Evolutionary conservation across 345 rosid species (phyloP).

Genomic region (Geranium rotundifolium): DNA sequence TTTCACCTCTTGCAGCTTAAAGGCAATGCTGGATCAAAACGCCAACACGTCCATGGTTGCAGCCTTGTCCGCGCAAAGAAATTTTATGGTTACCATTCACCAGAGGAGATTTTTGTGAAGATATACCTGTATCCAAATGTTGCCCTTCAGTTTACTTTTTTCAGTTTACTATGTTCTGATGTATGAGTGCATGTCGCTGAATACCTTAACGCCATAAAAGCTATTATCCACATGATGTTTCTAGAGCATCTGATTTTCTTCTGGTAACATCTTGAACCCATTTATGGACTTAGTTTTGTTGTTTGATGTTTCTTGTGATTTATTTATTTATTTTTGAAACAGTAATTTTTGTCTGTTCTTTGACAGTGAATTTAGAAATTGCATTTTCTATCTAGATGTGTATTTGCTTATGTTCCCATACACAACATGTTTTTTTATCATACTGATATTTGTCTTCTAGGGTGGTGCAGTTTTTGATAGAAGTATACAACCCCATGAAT

Average conservation of each 20-base stretch:
- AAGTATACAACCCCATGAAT: constrained; percentile 84
- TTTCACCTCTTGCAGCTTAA: constrained; percentile 39
- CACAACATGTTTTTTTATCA: background rate
- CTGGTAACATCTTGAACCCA: constrained; percentile 32
- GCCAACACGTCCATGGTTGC: constrained; percentile 80
- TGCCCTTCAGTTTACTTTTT: background rate
- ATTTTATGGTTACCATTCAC: constrained; percentile 78
- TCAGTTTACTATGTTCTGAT: background rate
- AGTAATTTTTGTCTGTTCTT: background rate
- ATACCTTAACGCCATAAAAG: constrained; percentile 44
- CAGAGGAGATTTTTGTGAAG: constrained; percentile 84
- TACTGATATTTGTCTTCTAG: constrained; percentile 24
- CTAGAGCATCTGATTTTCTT: constrained; percentile 61
- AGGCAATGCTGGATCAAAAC: constrained; percentile 52
- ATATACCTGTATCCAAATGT: constrained; percentile 71
- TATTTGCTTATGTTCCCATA: background rate
- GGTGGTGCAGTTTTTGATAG: constrained; percentile 64
- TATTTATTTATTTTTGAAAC: too few relatives aligned
- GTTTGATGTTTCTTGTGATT: background rate
- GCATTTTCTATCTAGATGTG: background rate
- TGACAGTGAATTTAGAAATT: background rate
- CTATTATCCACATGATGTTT: constrained; percentile 66
- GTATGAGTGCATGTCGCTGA: constrained; percentile 5
- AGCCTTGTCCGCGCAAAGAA: constrained; percentile 71
- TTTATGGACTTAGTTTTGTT: background rate